Base-by-base conservation (phyloP, 352 stramenopile genomes). In the Globisporangium spiculum region DNA sequence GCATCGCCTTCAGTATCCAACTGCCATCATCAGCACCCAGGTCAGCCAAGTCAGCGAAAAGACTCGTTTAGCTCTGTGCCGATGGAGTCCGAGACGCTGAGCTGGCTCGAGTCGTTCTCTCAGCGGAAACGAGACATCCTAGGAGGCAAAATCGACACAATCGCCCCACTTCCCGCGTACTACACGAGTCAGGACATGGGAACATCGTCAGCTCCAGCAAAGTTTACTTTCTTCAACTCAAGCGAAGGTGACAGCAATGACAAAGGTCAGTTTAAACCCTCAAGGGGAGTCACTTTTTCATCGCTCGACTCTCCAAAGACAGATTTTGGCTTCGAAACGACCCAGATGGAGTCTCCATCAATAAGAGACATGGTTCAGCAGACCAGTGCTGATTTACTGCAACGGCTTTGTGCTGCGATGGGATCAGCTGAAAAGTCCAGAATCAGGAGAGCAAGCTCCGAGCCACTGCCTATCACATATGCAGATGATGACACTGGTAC, bases 41-140 rank as follows among this genome's bases (percentile, higher is more conserved):
- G 16, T 0, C 18, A 30, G 18, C 32, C 22, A 16, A 57, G 18
- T 27, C 20, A 60, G 12, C 66, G 66, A 12, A 64, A 64, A 20
- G 56, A 67, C 63, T 73, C 67, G 55, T 68, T 68, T 36, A 72
- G 53, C 26, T 27, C 55, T 7, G 48, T 70, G 2, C 53, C 53
- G 30, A 46, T 66, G 65, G 65, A 68, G 7, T 83, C 82, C 1
- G 79, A 90, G 46, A 74, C 83, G 10, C 82, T 88, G 68, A 82
- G 65, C 22, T 93, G 86, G 86, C 67, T 93, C 4, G 78, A 84
- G 48, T 66, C 72, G 0, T 93, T 90, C 68, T 77, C 76, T 27
- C 79, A 91, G 66, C 79, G 84, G 7, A 91, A 92, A 68, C 72
- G 75, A 53, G 75, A 89, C 38, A 93, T 93, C 32, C 75, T 92